Evolutionary conservation across 176 grass and related monocot species (phyloP).

Genomic region (Cocos nucifera): DNA sequence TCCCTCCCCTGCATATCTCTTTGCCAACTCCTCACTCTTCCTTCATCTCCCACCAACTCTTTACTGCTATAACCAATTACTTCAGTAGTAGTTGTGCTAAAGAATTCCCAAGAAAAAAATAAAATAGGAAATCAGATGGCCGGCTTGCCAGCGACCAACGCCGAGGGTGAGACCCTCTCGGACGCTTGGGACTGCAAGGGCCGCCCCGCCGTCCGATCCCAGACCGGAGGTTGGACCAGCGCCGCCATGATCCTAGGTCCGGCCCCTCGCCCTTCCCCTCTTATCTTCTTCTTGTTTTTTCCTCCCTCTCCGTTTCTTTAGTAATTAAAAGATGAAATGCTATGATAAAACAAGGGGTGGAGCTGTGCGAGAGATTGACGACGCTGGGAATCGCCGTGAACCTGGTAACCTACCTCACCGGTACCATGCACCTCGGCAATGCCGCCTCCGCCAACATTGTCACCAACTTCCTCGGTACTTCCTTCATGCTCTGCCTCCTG

Average conservation of each 20-base stretch:
- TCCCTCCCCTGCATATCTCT: too few species aligned
- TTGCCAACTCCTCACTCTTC: too few species aligned
- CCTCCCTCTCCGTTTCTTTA: too few species aligned
- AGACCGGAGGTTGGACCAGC: slow-evolving; percentile 29
- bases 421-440: slow-evolving; percentile 20
- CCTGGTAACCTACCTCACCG: slow-evolving; percentile 15
- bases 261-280: background rate
- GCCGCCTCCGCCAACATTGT: slow-evolving; percentile 11
- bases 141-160: slow-evolving; percentile 2
- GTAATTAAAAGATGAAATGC: background rate
- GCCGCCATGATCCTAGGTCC: slow-evolving; percentile 38
- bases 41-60: too few species aligned
- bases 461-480: slow-evolving; percentile 17
- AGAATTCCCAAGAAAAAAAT: too few species aligned
- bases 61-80: too few species aligned
- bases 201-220: slow-evolving; percentile 13
- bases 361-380: slow-evolving; percentile 14
- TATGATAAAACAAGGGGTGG: slow-evolving; percentile 1
- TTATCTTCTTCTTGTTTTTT: background rate
- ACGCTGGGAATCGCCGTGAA: slow-evolving; percentile 17
- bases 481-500: slow-evolving; percentile 21
- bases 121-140: slow-evolving; percentile 1
- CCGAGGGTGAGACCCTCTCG: background rate
- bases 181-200: slow-evolving; percentile 47
- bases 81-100: too few species aligned